Conservation (phyloP, 1,284 basidiomycete species). For the Melampsora americana region DNA sequence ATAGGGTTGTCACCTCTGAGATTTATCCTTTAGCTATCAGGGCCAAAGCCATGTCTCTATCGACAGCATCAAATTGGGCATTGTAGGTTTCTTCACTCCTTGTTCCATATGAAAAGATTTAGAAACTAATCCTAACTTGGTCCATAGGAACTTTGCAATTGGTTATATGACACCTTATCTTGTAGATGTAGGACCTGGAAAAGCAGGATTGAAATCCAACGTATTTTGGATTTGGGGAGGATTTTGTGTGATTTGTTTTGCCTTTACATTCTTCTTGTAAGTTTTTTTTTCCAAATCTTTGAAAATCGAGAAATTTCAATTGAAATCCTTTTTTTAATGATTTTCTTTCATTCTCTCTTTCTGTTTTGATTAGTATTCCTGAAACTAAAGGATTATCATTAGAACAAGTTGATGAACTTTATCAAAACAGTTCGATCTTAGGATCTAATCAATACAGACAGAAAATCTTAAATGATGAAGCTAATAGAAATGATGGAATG, state of each 20-base stretch:
- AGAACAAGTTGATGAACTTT: conserved; percentile 69
- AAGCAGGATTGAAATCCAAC: conserved; percentile 68
- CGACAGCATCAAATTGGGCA: conserved; percentile 67
- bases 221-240: conserved; percentile 87
- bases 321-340: too few species aligned
- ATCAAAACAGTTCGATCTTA: conserved; percentile 56
- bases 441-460: conserved; percentile 34
- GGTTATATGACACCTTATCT: conserved; percentile 70
- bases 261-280: conserved; percentile 47
- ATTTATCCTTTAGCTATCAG: conserved; percentile 64
- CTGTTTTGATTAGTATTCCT: conserved; percentile 4
- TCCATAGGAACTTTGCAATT: conserved; percentile 60
- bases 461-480: too few species aligned
- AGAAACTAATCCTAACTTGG: neutral
- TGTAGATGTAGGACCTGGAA: conserved; percentile 62
- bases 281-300: too few species aligned
- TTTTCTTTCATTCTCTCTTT: too few species aligned
- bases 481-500: too few species aligned
- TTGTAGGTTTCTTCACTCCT: conserved; percentile 57
- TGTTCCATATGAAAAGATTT: neutral
- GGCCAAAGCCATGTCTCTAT: conserved; percentile 73
- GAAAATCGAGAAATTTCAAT: too few species aligned
- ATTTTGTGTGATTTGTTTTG: conserved; percentile 47
- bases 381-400: conserved; percentile 55
- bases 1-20: conserved; percentile 73